Percentiles rank a stretch among this genome's conserved stretches.
Evolutionary conservation across 1,284 basidiomycete species (phyloP).

Genomic region (Anthracocystis panici-leucophaei): DNA sequence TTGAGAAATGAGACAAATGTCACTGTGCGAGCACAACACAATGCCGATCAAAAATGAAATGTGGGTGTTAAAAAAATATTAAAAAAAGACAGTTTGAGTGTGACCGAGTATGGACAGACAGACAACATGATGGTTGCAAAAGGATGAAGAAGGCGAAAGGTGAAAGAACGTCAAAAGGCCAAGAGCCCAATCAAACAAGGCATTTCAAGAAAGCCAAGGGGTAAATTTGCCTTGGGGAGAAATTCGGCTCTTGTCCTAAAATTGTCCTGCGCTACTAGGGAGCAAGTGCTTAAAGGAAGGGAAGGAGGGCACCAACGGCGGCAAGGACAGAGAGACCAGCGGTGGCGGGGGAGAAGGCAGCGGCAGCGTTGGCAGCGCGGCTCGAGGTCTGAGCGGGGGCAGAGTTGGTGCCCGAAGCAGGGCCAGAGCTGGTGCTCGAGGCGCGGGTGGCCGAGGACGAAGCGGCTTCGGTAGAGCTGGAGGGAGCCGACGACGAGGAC

Average conservation of each 20-base stretch:
- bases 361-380: constrained; percentile 30
- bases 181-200: constrained; percentile 8
- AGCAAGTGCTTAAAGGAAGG: constrained; percentile 41
- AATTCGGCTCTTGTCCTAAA: not conserved
- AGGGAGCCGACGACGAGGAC: constrained; percentile 4
- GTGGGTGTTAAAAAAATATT: constrained; percentile 1
- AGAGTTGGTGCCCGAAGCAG: constrained; percentile 7
- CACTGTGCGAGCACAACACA: not conserved
- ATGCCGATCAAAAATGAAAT: constrained; percentile 9
- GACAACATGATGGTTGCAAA: constrained; percentile 8
- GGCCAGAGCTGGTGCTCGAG: constrained; percentile 13
- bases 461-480: constrained; percentile 6
- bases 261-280: not conserved
- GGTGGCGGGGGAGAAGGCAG: constrained; percentile 47
- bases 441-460: constrained; percentile 18
- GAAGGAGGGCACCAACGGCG: constrained; percentile 44
- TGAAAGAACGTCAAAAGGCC: not conserved
- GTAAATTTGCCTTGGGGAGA: constrained; percentile 12
- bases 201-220: constrained; percentile 4
- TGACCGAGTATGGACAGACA: constrained; percentile 32
- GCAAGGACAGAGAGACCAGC: constrained; percentile 47
- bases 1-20: not conserved
- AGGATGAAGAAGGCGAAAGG: constrained; percentile 20
- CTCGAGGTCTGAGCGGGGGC: constrained; percentile 20
- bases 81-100: constrained; percentile 6